phyloP scores from a whole-genome alignment of 2,329 filamentous ascomycete species.

The Hortaea sp. region DNA sequence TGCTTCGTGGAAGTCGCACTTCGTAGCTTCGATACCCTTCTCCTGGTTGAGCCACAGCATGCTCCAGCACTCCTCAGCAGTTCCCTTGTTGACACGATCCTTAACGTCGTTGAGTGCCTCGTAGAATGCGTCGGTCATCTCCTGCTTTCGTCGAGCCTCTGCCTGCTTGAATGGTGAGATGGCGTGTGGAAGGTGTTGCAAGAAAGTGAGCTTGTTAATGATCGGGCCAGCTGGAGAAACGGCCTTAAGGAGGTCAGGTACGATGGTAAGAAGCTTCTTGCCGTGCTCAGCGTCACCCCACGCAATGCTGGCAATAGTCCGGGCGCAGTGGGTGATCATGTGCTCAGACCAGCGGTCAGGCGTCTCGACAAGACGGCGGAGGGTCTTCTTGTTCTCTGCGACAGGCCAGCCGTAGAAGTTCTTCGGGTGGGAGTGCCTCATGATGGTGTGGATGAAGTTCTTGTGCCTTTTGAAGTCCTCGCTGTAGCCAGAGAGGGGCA shows the following conservation, averaged over 20 bases:
- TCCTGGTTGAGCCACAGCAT: conserved; percentile 24
- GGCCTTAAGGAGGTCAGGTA: conserved; percentile 24
- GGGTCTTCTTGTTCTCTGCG: conserved; percentile 25
- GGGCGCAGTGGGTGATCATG: conserved; percentile 24
- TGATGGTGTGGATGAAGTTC: conserved; percentile 28
- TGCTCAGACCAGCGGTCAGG: conserved; percentile 25
- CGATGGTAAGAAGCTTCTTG: conserved; percentile 24
- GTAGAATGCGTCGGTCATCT: conserved; percentile 24
- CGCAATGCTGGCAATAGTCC: conserved; percentile 23
- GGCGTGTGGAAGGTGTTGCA: conserved; percentile 19
- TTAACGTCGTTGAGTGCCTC: conserved; percentile 23
- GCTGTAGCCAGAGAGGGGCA: conserved; percentile 24
- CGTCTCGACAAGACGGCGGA: conserved; percentile 21
- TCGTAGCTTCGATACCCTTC: conserved; percentile 18
- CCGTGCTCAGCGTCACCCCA: conserved; percentile 26
- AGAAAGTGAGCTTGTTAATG: conserved; percentile 25
- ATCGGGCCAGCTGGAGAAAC: conserved; percentile 24
- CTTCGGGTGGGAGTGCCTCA: conserved; percentile 21
- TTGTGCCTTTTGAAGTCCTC: conserved; percentile 17
- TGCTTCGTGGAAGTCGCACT: conserved; percentile 23
- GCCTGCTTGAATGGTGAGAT: conserved; percentile 23
- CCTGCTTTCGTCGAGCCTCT: conserved; percentile 18
- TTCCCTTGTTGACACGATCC: conserved; percentile 15
- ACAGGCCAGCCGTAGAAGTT: conserved; percentile 23
- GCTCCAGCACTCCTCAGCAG: conserved; percentile 20